Evolutionary conservation across 805 yeast genomes (phyloP), one percentile per base, ranked within the genome.

Genomic region (Isabelozyma gotoi): DNA sequence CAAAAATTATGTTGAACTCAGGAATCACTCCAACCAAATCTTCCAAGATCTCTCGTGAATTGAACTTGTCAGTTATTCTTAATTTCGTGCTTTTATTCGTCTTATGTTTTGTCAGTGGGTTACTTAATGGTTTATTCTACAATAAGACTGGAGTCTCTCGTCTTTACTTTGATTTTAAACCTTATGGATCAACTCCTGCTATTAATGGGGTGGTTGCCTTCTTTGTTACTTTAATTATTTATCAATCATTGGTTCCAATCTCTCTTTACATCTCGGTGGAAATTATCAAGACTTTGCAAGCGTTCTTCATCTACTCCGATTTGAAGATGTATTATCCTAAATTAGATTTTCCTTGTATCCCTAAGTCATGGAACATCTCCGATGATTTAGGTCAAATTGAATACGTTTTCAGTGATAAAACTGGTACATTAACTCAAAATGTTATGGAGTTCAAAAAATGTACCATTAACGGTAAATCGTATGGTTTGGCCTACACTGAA

Each of bases 351-450:
- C 90, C 92, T 0, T 85, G 92, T 60, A 76, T 82, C 1, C 92
- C 95, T 2, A 85, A 85, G 53, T 78, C 91, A 0, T 86, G 95
- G 95, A 82, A 82, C 48, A 83, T 86, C 36, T 83, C 90, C 5
- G 95, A 86, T 63, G 95, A 86, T 61, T 72, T 86, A 49, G 95
- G 95, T 15, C 95, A 86, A 60, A 82, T 86, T 46, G 94, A 86
- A 61, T 86, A 84, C 58, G 77, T 86, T 34, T 86, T 86, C 62
- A 82, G 89, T 59, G 95, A 86, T 67, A 86, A 86, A 62, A 86
- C 95, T 0, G 95, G 95, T 31, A 86, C 95, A 0, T 69, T 86
- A 54, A 86, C 95, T 5, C 92, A 86, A 62, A 86, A 86, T 55
- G 80, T 84, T 19, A 86, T 86, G 95, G 89, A 85, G 57, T 87